Evolutionary conservation across 495 filamentous ascomycete species (phyloP), one percentile per base, ranked within the genome.

Genomic region (Thermothielavioides terrestris): DNA sequence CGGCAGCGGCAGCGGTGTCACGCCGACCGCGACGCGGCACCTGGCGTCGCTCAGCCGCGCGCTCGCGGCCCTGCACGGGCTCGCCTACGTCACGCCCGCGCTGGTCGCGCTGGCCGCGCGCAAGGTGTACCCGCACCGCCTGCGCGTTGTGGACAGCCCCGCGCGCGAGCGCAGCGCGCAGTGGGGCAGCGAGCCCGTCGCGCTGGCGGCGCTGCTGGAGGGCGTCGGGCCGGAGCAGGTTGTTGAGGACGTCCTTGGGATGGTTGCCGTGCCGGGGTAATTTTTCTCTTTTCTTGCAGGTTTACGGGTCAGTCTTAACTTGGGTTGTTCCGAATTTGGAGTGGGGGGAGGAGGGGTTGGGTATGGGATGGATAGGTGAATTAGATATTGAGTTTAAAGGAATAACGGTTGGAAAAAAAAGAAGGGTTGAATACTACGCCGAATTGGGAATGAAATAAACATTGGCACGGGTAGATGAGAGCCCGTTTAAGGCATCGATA

Each of bases 81-180:
- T 92, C 15, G 77, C 82, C 45, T 96, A 82, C 58, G 78, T 88
- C 3, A 89, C 92, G 2, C 92, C 94, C 1, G 84, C 88, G 4
- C 75, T 99, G 18, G 82, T 94, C 10, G 78, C 73, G 17, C 70
- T 99, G 41, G 94, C 92, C 3, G 81, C 81, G n/a, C 80, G 77
- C 50, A 99, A 97, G 69, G 79, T 94, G 11, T 97, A 94, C 57
- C 76, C 81, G 22, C 94, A 98, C 64, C 80, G 87, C 21, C 77
- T 98, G n/a, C 60, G 74, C 2, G 72, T 95, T 8, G 74, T 79
- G 1, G 70, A 61, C 0, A 70, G 61, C 2, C 76, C 86, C 0
- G 81, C 83, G 52, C 75, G 77, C 46, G 92, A 99, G 68, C 68
- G 89, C 35, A 96, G 89, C 60, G 74, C 94, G 69, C 88, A 94